Evolutionary conservation across 2,329 filamentous ascomycete genomes (phyloP), one percentile per base, ranked within the genome.

Genomic region (Alternaria tenuissima): DNA sequence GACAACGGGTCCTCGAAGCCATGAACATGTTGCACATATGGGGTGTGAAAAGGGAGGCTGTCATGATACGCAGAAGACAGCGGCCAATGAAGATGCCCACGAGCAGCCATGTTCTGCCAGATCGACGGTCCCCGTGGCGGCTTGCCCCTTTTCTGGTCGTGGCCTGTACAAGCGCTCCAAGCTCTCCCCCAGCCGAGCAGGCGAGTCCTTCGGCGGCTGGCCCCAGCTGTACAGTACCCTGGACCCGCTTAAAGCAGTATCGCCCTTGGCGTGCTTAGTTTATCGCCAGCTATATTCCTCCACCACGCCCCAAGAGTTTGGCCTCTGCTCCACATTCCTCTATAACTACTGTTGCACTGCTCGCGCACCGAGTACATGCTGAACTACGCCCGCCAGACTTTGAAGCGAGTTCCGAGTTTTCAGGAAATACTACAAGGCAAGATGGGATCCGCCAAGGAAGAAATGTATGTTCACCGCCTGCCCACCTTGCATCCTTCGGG

Each of bases 341-440:
- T 52, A 47, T 56, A 36, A 49, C 58, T 60, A 44, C 62, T 56
- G 57, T 20, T 42, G 66, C 68, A 64, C 58, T 61, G 51, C 63
- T 63, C 64, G 61, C 47, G 51, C 65, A 53, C 56, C 58, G 64
- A 71, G 70, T 78, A 71, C 73, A 78, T 79, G 76, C 71, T 79
- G 61, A 75, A 74, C 61, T 70, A 72, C 71, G 76, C 76, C 61
- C 76, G 76, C 66, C 71, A 76, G 63, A 78, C 76, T 55, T 68
- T 79, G 60, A 78, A 79, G 68, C 71, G 75, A 74, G 76, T 79
- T 70, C 76, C 77, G 22, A 79, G 77, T 76, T 79, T 79, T 61
- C 77, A 79, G 70, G 77, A 79, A 59, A 67, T 79, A 52, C 62
- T 79, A 52, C 76, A 78, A 68, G 75, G 76, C 66, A 76, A 70